These are phyloP conservation scores for Martiniozyma asiatica DNA, from an alignment of 1,139 yeast species.

Conservation along the genomic window DNA sequence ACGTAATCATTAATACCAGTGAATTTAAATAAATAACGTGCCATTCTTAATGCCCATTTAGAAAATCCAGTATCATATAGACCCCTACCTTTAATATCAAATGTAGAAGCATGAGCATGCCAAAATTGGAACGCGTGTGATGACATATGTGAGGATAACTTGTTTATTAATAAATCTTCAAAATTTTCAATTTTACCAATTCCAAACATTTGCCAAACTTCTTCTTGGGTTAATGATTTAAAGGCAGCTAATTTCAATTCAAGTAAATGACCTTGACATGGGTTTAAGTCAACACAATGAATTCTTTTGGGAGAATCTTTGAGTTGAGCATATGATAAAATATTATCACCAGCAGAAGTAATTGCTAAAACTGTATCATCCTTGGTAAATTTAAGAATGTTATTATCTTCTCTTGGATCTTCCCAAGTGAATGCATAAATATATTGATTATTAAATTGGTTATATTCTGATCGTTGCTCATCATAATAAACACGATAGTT, in stretches of 20 bases:
- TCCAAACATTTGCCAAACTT: constrained; percentile 68
- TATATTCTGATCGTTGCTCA: constrained; percentile 53
- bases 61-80: constrained; percentile 74
- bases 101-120: constrained; percentile 55
- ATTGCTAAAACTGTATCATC: constrained; percentile 70
- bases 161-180: constrained; percentile 36
- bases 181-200: constrained; percentile 53
- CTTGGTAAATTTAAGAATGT: constrained; percentile 45
- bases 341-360: constrained; percentile 79
- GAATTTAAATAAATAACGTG: constrained; percentile 43
- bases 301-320: constrained; percentile 64
- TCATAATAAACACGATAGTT: constrained; percentile 74
- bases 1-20: constrained; percentile 45
- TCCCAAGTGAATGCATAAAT: constrained; percentile 88
- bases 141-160: constrained; percentile 58
- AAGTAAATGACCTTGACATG: constrained; percentile 68
- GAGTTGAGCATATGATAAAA: constrained; percentile 59
- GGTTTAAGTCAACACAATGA: constrained; percentile 79
- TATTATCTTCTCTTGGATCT: constrained; percentile 72
- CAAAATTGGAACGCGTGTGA: constrained; percentile 76
- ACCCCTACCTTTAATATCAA: constrained; percentile 42
- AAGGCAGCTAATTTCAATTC: constrained; percentile 69
- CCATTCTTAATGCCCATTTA: constrained; percentile 71
- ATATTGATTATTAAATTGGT: constrained; percentile 65
- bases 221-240: constrained; percentile 43